These are phyloP conservation scores for Pterocarpus macrocarpus DNA, from an alignment of 306 rosid genomes.

Conservation along the genomic window DNA sequence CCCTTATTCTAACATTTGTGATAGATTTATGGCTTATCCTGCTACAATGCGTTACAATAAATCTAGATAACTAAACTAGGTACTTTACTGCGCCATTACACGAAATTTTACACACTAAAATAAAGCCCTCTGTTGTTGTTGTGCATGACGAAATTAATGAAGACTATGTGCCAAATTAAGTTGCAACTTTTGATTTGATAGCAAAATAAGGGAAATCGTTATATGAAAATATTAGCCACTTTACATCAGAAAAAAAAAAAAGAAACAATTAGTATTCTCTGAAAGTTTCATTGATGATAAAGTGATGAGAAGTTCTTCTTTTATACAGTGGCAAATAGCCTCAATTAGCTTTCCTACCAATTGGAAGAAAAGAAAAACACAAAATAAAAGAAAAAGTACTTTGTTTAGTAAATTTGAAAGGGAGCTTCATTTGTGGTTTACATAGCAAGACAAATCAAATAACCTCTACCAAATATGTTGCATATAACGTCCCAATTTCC, in stretches of 20 bases:
- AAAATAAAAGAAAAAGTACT: conserved; percentile 27
- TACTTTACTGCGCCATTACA: conserved; percentile 20
- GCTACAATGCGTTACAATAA: conserved; percentile 19
- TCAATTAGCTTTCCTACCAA: conserved; percentile 63
- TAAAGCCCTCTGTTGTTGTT: not conserved
- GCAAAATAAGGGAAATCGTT: conserved; percentile 44
- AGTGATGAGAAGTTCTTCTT: conserved; percentile 54
- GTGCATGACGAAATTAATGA: conserved; percentile 35
- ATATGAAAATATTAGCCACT: conserved; percentile 36
- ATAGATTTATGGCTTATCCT: not conserved
- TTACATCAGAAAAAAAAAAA: conserved; percentile 47
- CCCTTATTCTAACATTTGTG: not conserved
- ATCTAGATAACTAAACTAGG: conserved; percentile 21
- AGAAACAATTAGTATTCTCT: conserved; percentile 68
- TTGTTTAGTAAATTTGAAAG: conserved; percentile 49
- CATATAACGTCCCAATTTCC: no score
- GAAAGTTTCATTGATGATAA: conserved; percentile 72
- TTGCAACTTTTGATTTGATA: conserved; percentile 51
- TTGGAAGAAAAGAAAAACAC: conserved; percentile 28
- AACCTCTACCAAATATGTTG: no score
- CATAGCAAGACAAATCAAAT: conserved; percentile 81
- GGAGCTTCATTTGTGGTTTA: conserved; percentile 63
- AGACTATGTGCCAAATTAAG: conserved; percentile 40
- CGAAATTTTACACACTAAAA: not conserved
- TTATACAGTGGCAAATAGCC: conserved; percentile 50